phyloP scores from a whole-genome alignment of 2,329 filamentous ascomycete species.

The Pseudogymnoascus sp. region DNA sequence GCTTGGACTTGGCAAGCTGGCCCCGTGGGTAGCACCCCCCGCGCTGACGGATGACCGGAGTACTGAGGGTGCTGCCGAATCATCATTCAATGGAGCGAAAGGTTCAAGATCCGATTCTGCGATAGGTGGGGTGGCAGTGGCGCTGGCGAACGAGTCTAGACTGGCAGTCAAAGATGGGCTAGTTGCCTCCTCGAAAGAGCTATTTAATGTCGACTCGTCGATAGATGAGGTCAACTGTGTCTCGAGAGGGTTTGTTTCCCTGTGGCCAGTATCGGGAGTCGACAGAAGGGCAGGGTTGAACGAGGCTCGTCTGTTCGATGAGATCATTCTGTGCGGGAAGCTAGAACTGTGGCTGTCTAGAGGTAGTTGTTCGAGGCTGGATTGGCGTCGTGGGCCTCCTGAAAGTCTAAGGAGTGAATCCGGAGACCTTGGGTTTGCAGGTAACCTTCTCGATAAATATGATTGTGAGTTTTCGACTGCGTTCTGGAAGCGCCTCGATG shows the following conservation, averaged over 20 bases:
- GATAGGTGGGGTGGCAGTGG: conserved; percentile 66
- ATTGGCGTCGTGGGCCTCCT: neutral
- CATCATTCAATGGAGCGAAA: conserved; percentile 43
- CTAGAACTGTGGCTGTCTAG: conserved; percentile 13
- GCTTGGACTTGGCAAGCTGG: conserved; percentile 88
- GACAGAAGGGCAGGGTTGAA: conserved; percentile 34
- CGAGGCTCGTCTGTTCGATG: neutral
- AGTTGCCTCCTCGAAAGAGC: conserved; percentile 23
- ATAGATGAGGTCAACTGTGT: conserved; percentile 35
- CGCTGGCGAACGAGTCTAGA: conserved; percentile 50
- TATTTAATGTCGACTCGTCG: conserved; percentile 38
- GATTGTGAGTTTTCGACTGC: neutral
- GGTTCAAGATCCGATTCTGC: conserved; percentile 63
- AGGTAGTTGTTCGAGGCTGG: neutral
- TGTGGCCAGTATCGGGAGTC: conserved; percentile 42
- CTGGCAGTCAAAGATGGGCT: conserved; percentile 16
- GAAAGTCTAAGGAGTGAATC: neutral
- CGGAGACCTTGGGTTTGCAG: neutral
- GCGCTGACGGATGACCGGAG: conserved; percentile 28
- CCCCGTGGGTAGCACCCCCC: conserved; percentile 48
- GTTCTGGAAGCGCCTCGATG: neutral
- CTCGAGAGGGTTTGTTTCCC: conserved; percentile 14
- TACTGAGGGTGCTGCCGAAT: conserved; percentile 39
- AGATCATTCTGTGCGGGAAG: conserved; percentile 11
- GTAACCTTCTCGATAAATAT: neutral